Evolutionary conservation across 306 rosid genomes (phyloP), one percentile per base, ranked within the genome.

Genomic region (Gynostemma pentaphyllum): DNA sequence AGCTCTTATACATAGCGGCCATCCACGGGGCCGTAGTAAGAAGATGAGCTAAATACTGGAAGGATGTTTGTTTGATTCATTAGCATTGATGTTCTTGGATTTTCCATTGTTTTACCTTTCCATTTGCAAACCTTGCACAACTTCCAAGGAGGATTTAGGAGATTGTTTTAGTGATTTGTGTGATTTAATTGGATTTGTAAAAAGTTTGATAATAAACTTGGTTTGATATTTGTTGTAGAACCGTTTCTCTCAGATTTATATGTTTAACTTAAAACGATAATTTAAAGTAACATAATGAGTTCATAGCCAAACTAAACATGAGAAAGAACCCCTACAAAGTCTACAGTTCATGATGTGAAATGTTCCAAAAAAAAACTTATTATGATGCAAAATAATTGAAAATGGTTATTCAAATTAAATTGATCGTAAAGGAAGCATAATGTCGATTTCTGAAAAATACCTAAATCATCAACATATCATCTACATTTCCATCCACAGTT

Each of bases 1-100:
- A 94, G 78, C 83, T 89, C 55, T 54, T 84, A 53, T 94, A 94
- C 70, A 75, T 94, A 16, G 88, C 75, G 36, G 97, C 79, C 74
- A 84, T 89, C 68, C 86, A 89, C 62, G 72, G 78, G 22, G 85
- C 68, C 44, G 71, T 64, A 1, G 19, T 67, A n/a, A 77, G 78
- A 70, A 77, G 84, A 74, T 44, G 16, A 32, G 32, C 34, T 53
- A 19, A 55, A 68, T 13, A 32, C 3, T 52, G 40, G 45, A 34
- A 19, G 2, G 26, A 27, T 64, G 56, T 67, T n/a, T 45, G 40
- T n/a, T 45, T 68, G 34, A 61, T 61, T 61, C 50, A 61, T 40
- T 61, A 28, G 16, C 9, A 45, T 64, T 29, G 19, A 4, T 27
- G n/a, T 45, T 1, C n/a, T n/a, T n/a, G n/a, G n/a, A 1, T 27